Evolutionary conservation across 1,284 basidiomycete species (phyloP).

Genomic region (Apiotrichum montevideense): DNA sequence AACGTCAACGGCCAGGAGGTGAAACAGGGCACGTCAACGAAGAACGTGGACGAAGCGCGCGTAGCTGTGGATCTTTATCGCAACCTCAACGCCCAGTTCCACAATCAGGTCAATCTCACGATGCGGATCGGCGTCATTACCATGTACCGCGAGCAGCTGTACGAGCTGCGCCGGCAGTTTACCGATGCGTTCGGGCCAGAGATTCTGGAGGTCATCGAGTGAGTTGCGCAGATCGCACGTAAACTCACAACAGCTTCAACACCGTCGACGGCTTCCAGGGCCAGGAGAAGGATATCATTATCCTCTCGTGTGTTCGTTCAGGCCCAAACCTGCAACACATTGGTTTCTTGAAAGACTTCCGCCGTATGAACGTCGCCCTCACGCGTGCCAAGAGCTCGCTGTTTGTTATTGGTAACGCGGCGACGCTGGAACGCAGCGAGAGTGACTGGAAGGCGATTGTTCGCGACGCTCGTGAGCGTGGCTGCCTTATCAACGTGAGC

Average conservation of each 20-base stretch:
- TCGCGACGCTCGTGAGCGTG: slow-evolving; percentile 59
- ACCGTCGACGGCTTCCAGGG: slow-evolving; percentile 98
- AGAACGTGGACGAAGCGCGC: slow-evolving; percentile 70
- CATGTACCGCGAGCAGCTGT: slow-evolving; percentile 91
- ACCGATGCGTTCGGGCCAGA: slow-evolving; percentile 64
- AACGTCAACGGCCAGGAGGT: slow-evolving; percentile 56
- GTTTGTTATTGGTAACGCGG: slow-evolving; percentile 85
- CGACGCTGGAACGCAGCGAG: slow-evolving; percentile 80
- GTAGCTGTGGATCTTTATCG: slow-evolving; percentile 75
- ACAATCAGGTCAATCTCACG: slow-evolving; percentile 57
- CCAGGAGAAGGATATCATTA: slow-evolving; percentile 95
- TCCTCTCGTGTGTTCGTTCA: slow-evolving; percentile 86
- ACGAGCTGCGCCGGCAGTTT: slow-evolving; percentile 69
- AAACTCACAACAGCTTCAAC: slow-evolving; percentile 58
- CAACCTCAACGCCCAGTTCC: slow-evolving; percentile 63
- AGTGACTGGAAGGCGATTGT: slow-evolving; percentile 72
- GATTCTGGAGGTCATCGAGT: slow-evolving; percentile 67
- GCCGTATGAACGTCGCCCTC: slow-evolving; percentile 95
- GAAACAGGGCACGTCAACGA: slow-evolving; percentile 62
- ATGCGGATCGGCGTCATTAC: slow-evolving; percentile 83
- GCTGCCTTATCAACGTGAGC: slow-evolving; percentile 48
- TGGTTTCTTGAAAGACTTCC: slow-evolving; percentile 77
- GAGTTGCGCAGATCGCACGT: slow-evolving; percentile 14
- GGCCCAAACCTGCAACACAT: slow-evolving; percentile 72
- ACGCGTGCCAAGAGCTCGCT: slow-evolving; percentile 92